Conservation (phyloP, 78 protist genomes). For the Planoprotostelium fungivorum region DNA sequence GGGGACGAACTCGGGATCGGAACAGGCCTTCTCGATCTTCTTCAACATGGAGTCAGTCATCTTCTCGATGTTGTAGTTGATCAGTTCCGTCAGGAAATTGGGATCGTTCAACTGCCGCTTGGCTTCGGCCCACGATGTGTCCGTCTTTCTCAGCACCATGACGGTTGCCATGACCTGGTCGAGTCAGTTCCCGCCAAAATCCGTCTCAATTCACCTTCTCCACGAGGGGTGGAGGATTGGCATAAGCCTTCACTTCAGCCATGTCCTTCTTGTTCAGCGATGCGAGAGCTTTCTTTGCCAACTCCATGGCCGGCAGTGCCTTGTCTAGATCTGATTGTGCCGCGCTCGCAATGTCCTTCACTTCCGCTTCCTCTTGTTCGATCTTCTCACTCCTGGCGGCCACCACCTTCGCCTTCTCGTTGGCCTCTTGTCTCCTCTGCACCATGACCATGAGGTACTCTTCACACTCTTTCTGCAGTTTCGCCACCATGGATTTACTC, state of each 20-base stretch:
- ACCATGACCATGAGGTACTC: slow-evolving; percentile 62
- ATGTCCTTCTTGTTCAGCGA: slow-evolving; percentile 53
- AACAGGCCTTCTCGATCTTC: slow-evolving; percentile 21
- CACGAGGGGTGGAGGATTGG: slow-evolving; percentile 75
- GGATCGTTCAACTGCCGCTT: slow-evolving; percentile 61
- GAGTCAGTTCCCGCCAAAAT: background rate
- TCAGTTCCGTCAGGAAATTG: slow-evolving; percentile 40
- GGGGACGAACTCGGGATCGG: slow-evolving; percentile 29
- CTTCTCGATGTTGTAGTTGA: slow-evolving; percentile 45
- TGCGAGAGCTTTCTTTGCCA: slow-evolving; percentile 68
- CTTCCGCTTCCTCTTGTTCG: slow-evolving; percentile 45
- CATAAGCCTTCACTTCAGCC: slow-evolving; percentile 61
- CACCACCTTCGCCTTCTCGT: slow-evolving; percentile 67
- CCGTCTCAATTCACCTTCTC: background rate
- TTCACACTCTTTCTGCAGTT: slow-evolving; percentile 58
- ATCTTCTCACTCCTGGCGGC: slow-evolving; percentile 36
- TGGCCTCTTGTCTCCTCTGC: slow-evolving; percentile 53
- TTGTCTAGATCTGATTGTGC: slow-evolving; percentile 72
- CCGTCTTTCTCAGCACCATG: slow-evolving; percentile 46
- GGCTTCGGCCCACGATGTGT: slow-evolving; percentile 72
- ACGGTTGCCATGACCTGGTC: slow-evolving; percentile 64
- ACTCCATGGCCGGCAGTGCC: slow-evolving; percentile 74
- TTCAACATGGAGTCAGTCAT: slow-evolving; percentile 46
- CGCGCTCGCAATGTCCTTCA: slow-evolving; percentile 12
- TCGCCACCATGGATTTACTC: slow-evolving; percentile 31